Evolutionary conservation across 2,329 filamentous ascomycete genomes (phyloP).

Genomic region (Phoma sp.): DNA sequence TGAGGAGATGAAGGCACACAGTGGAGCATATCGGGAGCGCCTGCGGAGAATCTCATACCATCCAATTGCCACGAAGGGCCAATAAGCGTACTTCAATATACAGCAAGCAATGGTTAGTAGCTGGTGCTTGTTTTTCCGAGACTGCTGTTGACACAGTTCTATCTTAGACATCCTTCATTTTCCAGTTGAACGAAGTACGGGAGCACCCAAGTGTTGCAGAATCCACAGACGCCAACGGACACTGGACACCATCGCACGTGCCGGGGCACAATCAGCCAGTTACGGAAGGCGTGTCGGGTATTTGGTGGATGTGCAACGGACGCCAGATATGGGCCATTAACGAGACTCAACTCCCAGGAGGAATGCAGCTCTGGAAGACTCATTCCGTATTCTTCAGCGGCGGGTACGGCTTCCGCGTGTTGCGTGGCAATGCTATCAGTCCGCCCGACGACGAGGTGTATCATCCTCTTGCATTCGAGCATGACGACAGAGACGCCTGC

Average conservation of each 20-base stretch:
- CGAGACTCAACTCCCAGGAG: not conserved
- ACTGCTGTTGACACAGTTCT: not conserved
- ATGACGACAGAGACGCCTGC: conserved; percentile 17
- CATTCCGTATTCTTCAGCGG: conserved; percentile 31
- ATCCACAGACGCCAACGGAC: not conserved
- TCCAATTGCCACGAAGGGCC: too few relatives aligned
- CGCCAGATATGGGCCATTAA: not conserved
- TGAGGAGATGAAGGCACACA: not conserved
- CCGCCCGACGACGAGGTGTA: conserved; percentile 17
- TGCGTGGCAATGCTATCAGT: conserved; percentile 24
- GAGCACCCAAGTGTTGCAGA: conserved; percentile 9
- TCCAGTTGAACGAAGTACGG: conserved; percentile 37
- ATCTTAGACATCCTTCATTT: conserved; percentile 22
- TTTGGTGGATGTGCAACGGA: conserved; percentile 4
- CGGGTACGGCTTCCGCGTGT: conserved; percentile 32
- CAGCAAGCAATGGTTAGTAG: too few relatives aligned
- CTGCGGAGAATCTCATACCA: not conserved
- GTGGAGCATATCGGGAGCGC: not conserved
- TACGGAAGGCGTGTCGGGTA: not conserved
- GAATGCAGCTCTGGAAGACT: conserved; percentile 10
- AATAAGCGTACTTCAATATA: too few relatives aligned
- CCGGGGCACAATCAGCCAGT: conserved; percentile 2
- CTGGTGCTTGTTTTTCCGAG: too few relatives aligned
- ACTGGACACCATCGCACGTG: conserved; percentile 27
- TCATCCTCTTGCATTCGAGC: conserved; percentile 34